These are phyloP conservation scores for Taxawa tesnikishii DNA, from an alignment of 2,329 filamentous ascomycete genomes.

Conservation along the genomic window DNA sequence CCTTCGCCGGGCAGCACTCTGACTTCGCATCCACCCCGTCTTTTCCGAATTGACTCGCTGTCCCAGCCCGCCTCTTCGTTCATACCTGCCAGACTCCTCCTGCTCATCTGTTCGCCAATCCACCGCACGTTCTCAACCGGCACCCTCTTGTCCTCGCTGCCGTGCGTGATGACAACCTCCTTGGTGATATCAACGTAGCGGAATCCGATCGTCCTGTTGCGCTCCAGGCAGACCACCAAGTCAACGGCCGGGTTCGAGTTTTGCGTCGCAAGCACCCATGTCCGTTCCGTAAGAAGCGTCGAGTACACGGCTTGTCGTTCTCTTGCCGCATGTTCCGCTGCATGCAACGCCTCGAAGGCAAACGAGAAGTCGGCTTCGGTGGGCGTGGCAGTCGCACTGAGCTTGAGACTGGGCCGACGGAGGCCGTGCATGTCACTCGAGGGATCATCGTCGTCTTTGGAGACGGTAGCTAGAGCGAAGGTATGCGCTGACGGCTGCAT, in stretches of 20 bases:
- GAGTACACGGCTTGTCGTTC: constrained; percentile 71
- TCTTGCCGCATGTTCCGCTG: constrained; percentile 52
- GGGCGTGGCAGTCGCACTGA: constrained; percentile 19
- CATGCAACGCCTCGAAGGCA: constrained; percentile 20
- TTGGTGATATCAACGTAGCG: constrained; percentile 92
- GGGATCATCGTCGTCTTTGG: constrained; percentile 9
- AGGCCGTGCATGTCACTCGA: neutral
- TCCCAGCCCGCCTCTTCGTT: constrained; percentile 1
- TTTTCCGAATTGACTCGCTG: constrained; percentile 7
- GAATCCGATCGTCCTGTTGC: constrained; percentile 85
- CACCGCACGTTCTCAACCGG: constrained; percentile 91
- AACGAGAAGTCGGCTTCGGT: constrained; percentile 31
- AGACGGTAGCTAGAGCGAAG: constrained; percentile 14
- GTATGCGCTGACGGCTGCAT: constrained; percentile 16
- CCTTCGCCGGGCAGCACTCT: constrained; percentile 82
- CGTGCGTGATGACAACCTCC: constrained; percentile 87
- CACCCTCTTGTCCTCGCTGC: constrained; percentile 77
- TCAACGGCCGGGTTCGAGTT: constrained; percentile 92
- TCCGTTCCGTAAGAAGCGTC: constrained; percentile 74
- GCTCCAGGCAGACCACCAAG: constrained; percentile 81
- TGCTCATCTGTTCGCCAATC: constrained; percentile 81
- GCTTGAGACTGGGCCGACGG: constrained; percentile 14
- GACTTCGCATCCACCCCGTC: constrained; percentile 55
- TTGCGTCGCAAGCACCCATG: constrained; percentile 85
- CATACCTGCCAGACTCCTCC: constrained; percentile 7